Percentiles rank a stretch among this genome's conserved stretches.
Conservation (phyloP, 1,284 basidiomycete genomes). For the Fomitopsis schrenkii region DNA sequence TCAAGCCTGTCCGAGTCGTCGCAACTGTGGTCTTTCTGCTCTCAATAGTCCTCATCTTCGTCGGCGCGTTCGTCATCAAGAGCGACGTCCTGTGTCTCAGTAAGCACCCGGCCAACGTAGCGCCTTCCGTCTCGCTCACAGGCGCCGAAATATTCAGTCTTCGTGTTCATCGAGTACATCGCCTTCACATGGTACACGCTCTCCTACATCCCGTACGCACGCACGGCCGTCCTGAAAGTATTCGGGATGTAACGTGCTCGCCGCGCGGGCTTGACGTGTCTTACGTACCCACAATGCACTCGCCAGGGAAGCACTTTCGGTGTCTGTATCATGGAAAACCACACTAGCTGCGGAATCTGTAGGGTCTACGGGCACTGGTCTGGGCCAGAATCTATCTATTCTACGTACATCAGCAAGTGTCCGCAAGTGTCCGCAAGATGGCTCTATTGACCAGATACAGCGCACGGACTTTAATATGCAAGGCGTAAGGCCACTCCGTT, state of each 20-base stretch:
- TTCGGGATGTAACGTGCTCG: slow-evolving; percentile 43
- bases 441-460: not conserved
- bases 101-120: slow-evolving; percentile 23
- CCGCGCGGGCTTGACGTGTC: not conserved
- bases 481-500: too few relatives aligned
- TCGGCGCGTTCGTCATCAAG: slow-evolving; percentile 72
- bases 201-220: slow-evolving; percentile 87
- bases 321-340: slow-evolving; percentile 13
- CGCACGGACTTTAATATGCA: too few relatives aligned
- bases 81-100: slow-evolving; percentile 57
- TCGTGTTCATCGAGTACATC: slow-evolving; percentile 82
- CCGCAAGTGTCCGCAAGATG: not conserved
- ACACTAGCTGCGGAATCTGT: not conserved
- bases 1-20: slow-evolving; percentile 86
- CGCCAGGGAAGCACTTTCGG: not conserved
- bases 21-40: slow-evolving; percentile 79
- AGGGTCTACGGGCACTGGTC: slow-evolving; percentile 1
- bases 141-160: slow-evolving; percentile 46
- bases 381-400: slow-evolving; percentile 5
- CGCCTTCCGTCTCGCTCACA: not conserved
- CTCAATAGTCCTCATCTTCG: slow-evolving; percentile 75
- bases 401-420: not conserved
- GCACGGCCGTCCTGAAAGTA: slow-evolving; percentile 63
- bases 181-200: slow-evolving; percentile 84
- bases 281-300: not conserved